Conservation (phyloP, 1,284 basidiomycete species). For the Coniferiporia sulphurascens region DNA sequence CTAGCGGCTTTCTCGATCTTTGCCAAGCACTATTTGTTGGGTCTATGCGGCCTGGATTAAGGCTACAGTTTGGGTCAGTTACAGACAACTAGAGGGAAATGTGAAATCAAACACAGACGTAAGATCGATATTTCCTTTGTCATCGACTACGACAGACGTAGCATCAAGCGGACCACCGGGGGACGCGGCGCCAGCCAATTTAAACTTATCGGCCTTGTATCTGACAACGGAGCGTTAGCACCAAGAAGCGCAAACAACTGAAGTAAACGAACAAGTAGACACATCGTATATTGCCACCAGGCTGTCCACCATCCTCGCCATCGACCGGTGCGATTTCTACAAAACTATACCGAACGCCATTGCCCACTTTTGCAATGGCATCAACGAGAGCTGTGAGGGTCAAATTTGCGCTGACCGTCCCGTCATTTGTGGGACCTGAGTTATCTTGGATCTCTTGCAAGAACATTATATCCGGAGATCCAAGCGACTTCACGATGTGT, state of each 20-base stretch:
- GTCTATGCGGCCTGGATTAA: conserved; percentile 61
- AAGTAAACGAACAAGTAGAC: conserved; percentile 42
- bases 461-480: conserved; percentile 55
- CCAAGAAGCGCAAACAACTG: too few relatives aligned
- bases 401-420: conserved; percentile 48
- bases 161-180: conserved; percentile 46
- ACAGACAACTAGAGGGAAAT: background rate
- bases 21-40: conserved; percentile 53
- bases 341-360: conserved; percentile 38
- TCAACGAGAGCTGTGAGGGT: conserved; percentile 47
- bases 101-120: conserved; percentile 33
- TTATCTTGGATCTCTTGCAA: conserved; percentile 67
- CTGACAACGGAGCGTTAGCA: conserved; percentile 25
- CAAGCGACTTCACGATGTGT: conserved; percentile 52
- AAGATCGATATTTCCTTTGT: conserved; percentile 37
- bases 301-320: conserved; percentile 53
- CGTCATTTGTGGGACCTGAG: conserved; percentile 51
- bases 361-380: conserved; percentile 39
- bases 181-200: conserved; percentile 41
- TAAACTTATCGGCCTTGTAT: conserved; percentile 46
- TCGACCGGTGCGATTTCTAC: conserved; percentile 49
- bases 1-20: conserved; percentile 58
- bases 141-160: conserved; percentile 35
- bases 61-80: conserved; percentile 30
- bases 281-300: conserved; percentile 61